Base-by-base conservation (phyloP, 2,329 filamentous ascomycete genomes). In the Phialophora verrucosa region DNA sequence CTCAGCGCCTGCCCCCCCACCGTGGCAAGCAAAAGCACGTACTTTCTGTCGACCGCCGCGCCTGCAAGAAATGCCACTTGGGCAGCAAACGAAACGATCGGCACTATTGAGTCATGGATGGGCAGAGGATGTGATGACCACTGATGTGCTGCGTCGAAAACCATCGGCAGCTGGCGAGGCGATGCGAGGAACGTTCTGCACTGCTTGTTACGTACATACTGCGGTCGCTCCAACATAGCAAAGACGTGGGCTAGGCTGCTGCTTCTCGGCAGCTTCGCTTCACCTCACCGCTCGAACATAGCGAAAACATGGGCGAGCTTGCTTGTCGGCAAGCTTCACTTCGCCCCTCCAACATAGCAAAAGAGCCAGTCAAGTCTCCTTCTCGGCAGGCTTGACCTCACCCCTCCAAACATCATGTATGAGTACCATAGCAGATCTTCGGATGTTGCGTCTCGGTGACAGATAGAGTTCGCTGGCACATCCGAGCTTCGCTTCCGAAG, bases 101-200 rank as follows among this genome's bases (percentile, higher is more conserved):
- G 44, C 44, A 23, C 49, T 7, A 29, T 51, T 25, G 10, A 29
- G 38, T 23, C 49, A 27, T 51, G 20, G 17, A 23, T 8, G 20
- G 42, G 49, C 20, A 14, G 38, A 44, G 5, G 17, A 44, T n/a
- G 14, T 44, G 17, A 17, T 20, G 14, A 27, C 2, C 27, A 27
- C 23, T 25, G 23, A 25, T 25, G 23, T n/a, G 38, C 38, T n/a
- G 32, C 32, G 2, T 3, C 1, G 32, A 31, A 31, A 10, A 31
- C 31, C 31, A 10, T 42, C 17, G 38, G 17, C 38, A 25, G 20
- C 42, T 38, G 25, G 44, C 20, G 29, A 49, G 25, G 44, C 20
- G 29, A 49, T 59, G 57, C 27, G 31, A 32, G 38, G 57, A 50
- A 59, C 57, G 44, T 59, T 50, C 57, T 35, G 57, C 57, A 35